Evolutionary conservation across 163 green algal species (phyloP).

Genomic region (Picocystis sp.): DNA sequence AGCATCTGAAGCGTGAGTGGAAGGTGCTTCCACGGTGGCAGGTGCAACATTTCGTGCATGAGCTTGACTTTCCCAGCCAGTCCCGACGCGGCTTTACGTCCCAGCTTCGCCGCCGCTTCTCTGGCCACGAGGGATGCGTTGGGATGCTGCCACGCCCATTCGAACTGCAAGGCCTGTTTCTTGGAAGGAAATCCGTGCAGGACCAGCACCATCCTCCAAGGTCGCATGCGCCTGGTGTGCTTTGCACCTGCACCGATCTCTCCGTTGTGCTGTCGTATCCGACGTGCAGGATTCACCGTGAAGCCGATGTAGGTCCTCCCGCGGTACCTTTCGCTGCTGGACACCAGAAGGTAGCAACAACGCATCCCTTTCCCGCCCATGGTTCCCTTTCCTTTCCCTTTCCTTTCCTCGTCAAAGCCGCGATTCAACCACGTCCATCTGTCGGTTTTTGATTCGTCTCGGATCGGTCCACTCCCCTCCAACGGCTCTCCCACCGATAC

Average conservation of each 20-base stretch:
- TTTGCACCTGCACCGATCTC: slow-evolving; percentile 42
- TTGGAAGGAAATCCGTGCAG: slow-evolving; percentile 68
- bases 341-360: slow-evolving; percentile 24
- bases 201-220: slow-evolving; percentile 79
- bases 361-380: no score
- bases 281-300: slow-evolving; percentile 60
- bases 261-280: slow-evolving; percentile 75
- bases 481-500: no score
- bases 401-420: no score
- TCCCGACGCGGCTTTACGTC: slow-evolving; percentile 20
- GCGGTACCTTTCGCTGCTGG: slow-evolving; percentile 3
- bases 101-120: slow-evolving; percentile 19
- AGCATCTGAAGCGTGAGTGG: slow-evolving; percentile 60
- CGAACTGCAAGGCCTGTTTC: slow-evolving; percentile 58
- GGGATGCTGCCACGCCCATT: slow-evolving; percentile 86
- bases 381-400: no score
- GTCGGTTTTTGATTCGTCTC: no score
- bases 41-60: slow-evolving; percentile 55
- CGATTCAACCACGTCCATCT: no score
- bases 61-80: slow-evolving; percentile 57
- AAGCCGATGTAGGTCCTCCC: slow-evolving; percentile 43
- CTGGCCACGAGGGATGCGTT: slow-evolving; percentile 30
- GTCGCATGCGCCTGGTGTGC: slow-evolving; percentile 24
- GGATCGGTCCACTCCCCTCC: no score
- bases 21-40: slow-evolving; percentile 47